Percentiles rank a stretch among this genome's conserved stretches.
phyloP scores from a whole-genome alignment of 345 rosid species.

The Sisymbrium irio region DNA sequence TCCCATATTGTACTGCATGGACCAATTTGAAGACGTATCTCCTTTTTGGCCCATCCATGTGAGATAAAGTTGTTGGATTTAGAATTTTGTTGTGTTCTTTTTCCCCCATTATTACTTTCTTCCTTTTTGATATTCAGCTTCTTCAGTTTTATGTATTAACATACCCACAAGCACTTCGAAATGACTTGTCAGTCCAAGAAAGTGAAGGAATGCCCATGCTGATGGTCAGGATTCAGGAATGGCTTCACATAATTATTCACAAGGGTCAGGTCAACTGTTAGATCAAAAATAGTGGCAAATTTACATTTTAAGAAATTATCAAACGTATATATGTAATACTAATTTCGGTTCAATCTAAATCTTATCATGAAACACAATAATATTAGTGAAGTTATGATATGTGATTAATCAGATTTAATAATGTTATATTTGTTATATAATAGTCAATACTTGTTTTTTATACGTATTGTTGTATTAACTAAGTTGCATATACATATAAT shows the following conservation, averaged over 20 bases:
- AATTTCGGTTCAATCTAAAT: not conserved
- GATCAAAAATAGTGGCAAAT: not conserved
- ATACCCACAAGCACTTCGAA: not conserved
- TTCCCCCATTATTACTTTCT: not conserved
- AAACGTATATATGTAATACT: not conserved
- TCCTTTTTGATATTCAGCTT: not conserved
- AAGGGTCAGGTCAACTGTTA: not conserved
- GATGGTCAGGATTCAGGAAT: conserved; percentile 1
- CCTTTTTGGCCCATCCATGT: not conserved
- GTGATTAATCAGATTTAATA: not conserved
- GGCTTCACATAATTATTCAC: conserved; percentile 2
- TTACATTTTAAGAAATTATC: not conserved
- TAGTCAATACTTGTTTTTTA: not conserved
- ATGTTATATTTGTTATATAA: not conserved
- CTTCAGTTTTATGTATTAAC: not conserved
- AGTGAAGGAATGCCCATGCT: not conserved
- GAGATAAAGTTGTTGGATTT: not conserved
- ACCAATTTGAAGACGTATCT: not conserved
- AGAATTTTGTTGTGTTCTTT: not conserved
- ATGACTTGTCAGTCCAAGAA: conserved; percentile 7
- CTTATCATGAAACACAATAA: not conserved
- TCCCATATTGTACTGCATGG: not conserved
- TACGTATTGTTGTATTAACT: not conserved
- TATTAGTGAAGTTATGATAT: not conserved
- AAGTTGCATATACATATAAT: not conserved